Evolutionary conservation across 345 rosid species (phyloP).

Genomic region (Gossypium sturtianum): DNA sequence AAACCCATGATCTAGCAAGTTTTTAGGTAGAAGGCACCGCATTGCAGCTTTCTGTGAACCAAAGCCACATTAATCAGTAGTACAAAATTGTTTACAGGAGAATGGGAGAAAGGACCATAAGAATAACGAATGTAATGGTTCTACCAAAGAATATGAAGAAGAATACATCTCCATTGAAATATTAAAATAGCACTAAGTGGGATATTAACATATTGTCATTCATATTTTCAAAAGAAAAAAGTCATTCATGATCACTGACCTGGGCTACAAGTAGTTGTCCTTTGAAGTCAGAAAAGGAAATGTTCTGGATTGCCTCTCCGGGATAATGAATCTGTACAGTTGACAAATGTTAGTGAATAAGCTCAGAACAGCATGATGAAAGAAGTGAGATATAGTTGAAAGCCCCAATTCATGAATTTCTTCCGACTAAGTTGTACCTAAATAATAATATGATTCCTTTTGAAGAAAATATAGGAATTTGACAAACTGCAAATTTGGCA

Average conservation of each 20-base stretch:
- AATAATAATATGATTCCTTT: background rate
- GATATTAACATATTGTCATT: background rate
- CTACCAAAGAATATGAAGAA: background rate
- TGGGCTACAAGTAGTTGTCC: constrained; percentile 80
- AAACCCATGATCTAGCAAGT: constrained; percentile 57
- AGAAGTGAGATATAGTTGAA: background rate
- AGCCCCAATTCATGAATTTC: background rate
- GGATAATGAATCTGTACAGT: constrained; percentile 78
- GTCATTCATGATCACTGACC: constrained; percentile 33
- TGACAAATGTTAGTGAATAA: background rate
- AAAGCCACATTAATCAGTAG: constrained; percentile 13
- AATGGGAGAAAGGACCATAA: background rate
- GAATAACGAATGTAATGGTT: background rate
- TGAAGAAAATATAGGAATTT: background rate
- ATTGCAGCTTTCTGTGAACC: constrained; percentile 64
- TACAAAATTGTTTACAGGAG: background rate
- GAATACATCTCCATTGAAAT: background rate
- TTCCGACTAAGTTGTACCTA: background rate
- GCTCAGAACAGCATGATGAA: background rate
- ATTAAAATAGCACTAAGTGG: background rate
- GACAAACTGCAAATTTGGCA: background rate
- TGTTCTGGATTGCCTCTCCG: constrained; percentile 61
- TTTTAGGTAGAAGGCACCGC: constrained; percentile 76
- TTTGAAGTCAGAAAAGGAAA: constrained; percentile 67
- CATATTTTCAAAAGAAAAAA: too few species aligned